phyloP scores from a whole-genome alignment of 345 rosid species.

The Rhodamnia rubescens region DNA sequence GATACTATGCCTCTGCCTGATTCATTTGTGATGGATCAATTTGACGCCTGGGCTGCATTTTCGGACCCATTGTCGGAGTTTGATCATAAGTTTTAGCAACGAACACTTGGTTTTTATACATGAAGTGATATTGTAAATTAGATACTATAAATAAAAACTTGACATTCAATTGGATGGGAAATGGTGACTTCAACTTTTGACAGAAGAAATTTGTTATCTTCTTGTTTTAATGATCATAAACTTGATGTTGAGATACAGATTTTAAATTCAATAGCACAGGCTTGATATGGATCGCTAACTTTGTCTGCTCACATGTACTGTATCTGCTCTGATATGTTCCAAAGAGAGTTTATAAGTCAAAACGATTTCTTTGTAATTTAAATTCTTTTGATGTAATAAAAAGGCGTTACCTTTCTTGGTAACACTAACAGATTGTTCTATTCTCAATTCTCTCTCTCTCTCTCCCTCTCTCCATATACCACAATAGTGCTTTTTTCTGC shows the following conservation, averaged over 20 bases:
- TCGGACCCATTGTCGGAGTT: not conserved
- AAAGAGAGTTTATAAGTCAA: not conserved
- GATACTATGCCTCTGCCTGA: not conserved
- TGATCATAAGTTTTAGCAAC: not conserved
- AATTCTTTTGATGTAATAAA: not conserved
- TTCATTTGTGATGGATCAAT: not conserved
- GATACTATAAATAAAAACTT: not conserved
- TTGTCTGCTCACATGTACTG: not conserved
- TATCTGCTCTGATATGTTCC: not conserved
- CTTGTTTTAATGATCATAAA: not conserved
- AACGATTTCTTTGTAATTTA: not conserved
- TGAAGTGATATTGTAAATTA: not conserved
- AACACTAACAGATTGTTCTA: not conserved
- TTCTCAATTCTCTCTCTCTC: not conserved
- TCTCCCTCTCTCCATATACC: not conserved
- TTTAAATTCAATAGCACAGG: not conserved
- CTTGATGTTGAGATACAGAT: not conserved
- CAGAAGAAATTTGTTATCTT: not conserved
- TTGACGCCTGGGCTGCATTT: not conserved
- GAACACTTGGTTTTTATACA: not conserved
- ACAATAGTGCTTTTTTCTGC: not conserved
- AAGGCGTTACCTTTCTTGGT: not conserved
- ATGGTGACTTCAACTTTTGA: not conserved
- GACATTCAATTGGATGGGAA: not conserved
- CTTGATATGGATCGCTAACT: not conserved